Base-by-base conservation (phyloP, 2,329 filamentous ascomycete species). In the Phialocephala subalpina region DNA sequence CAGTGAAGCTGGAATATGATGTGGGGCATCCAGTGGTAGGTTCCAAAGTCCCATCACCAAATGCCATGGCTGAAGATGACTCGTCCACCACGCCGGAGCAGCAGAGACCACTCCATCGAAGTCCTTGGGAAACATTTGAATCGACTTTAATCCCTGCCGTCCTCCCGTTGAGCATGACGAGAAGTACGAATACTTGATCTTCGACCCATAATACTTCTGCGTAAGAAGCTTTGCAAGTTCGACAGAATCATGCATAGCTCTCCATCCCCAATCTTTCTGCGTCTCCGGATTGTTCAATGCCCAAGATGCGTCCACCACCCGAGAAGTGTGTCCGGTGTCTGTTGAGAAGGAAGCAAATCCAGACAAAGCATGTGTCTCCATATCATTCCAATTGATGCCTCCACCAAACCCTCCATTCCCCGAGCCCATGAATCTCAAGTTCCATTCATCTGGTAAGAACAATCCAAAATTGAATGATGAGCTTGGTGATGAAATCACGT, bases 371-470 rank as follows among this genome's bases (percentile, higher is more conserved):
- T 53, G 38, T 8, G 58, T 55, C 20, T 74, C 83, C 82, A 85
- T 84, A 65, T 83, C 83, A 2, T 78, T 75, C 77, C 79, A 83
- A 63, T 82, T 82, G 62, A 84, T 80, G 14, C 82, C 81, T 40
- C 82, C 82, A 5, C 76, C 78, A 70, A 81, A 82, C 0, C 81
- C 82, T 36, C 81, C 80, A 72, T 83, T 83, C 2, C 82, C 82
- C 16, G 81, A 77, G 0, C 79, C 78, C 8, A 74, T 71, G 57
- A 80, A 77, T 40, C 77, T 68, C 14, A 69, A 67, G 63, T 80
- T 80, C 79, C 79, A 80, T 11, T 70, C 65, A 18, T 79, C 74
- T 0, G 78, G 78, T 14, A 80, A 69, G 64, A 79, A 79, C 4
- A 80, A 72, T 0, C 78, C 78, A 59, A 80, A 77, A n/a, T 74